Conservation (phyloP, 306 rosid species). For the Heteromeles arbutifolia region DNA sequence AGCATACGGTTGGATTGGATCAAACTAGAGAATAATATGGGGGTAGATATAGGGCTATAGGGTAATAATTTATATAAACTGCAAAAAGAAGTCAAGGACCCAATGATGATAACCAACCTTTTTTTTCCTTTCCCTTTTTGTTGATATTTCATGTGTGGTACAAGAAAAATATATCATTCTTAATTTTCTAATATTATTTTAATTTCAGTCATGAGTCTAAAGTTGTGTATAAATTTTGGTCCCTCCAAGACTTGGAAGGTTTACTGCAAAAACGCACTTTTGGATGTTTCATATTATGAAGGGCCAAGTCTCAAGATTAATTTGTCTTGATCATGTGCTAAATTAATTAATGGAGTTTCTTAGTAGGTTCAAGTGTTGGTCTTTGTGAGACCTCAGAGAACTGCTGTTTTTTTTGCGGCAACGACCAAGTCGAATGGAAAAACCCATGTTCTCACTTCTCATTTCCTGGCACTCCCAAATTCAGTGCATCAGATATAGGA, state of each 20-base stretch:
- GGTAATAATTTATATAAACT: constrained; percentile 7
- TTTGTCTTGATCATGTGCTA: background rate
- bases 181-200: background rate
- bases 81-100: constrained; percentile 4
- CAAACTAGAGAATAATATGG: constrained; percentile 5
- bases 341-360: constrained; percentile 13
- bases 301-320: background rate
- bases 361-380: constrained; percentile 8
- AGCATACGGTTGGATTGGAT: constrained; percentile 6
- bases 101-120: constrained; percentile 11
- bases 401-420: background rate
- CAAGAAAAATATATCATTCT: background rate
- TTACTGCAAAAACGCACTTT: background rate
- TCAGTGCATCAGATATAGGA: too few species aligned
- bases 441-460: background rate
- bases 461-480: background rate
- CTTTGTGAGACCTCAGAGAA: background rate
- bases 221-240: background rate
- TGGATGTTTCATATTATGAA: constrained; percentile 12
- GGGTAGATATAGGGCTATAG: constrained; percentile 4
- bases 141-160: background rate
- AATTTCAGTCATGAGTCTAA: background rate
- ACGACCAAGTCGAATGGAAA: background rate
- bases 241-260: constrained; percentile 33
- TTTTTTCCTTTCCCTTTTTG: constrained; percentile 9